Percentiles rank a stretch among this genome's conserved stretches.
phyloP scores from a whole-genome alignment of 805 yeast species.

The Hagleromyces aurorensis region DNA sequence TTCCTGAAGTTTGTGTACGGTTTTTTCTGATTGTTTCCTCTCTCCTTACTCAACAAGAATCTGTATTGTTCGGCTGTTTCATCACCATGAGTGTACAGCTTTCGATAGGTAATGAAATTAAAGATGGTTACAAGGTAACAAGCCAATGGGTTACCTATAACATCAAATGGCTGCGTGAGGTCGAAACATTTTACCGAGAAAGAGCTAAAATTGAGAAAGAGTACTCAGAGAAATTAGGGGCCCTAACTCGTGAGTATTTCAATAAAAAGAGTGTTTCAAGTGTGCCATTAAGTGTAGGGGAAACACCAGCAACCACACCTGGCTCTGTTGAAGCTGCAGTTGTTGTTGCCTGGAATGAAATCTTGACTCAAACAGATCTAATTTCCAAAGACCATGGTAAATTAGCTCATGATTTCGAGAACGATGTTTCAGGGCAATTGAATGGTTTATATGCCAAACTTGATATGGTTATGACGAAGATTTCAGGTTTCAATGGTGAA shows the following conservation, averaged over 20 bases:
- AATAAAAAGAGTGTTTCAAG: constrained; percentile 66
- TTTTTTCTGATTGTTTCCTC: too few relatives aligned
- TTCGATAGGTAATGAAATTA: constrained; percentile 61
- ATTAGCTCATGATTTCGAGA: constrained; percentile 51
- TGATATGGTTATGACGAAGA: constrained; percentile 45
- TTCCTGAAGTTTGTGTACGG: too few relatives aligned
- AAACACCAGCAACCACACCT: constrained; percentile 82
- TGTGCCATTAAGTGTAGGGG: constrained; percentile 77
- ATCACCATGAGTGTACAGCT: constrained; percentile 25
- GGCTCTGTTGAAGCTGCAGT: constrained; percentile 89
- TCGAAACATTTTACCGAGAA: constrained; percentile 78
- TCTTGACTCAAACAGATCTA: constrained; percentile 73
- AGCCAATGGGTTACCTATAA: constrained; percentile 74
- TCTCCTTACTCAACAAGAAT: too few relatives aligned
- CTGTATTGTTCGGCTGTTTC: too few relatives aligned
- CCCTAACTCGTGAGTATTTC: constrained; percentile 59
- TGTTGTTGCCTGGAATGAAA: constrained; percentile 84
- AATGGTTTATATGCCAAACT: constrained; percentile 44
- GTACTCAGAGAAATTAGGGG: constrained; percentile 59
- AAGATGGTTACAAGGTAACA: constrained; percentile 73
- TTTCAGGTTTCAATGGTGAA: constrained; percentile 53
- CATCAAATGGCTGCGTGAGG: constrained; percentile 64
- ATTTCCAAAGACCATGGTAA: constrained; percentile 59
- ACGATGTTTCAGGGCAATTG: constrained; percentile 56
- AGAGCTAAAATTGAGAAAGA: constrained; percentile 78